A percentile compares a stretch with the other conserved stretches of the same genome.
Evolutionary conservation across 31 red algal genomes (phyloP).

Genomic region (Endocladia muricata): DNA sequence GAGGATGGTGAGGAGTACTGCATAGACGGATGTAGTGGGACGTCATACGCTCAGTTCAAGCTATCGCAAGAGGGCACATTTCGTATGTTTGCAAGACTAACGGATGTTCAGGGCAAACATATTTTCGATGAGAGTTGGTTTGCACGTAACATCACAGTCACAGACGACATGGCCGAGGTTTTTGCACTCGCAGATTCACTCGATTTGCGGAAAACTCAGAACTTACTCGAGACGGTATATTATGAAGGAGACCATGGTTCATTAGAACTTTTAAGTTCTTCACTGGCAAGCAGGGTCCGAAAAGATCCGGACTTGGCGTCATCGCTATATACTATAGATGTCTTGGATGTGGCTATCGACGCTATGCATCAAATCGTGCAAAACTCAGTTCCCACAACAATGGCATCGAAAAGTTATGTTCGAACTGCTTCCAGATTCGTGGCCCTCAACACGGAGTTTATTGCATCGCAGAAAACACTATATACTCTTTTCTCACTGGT

Average conservation of each 20-base stretch:
- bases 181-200: neutral
- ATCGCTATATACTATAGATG: neutral
- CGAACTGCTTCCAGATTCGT: slow-evolving; percentile 26
- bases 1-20: slow-evolving; percentile 47
- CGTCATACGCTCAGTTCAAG: slow-evolving; percentile 30
- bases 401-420: slow-evolving; percentile 48
- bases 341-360: slow-evolving; percentile 25
- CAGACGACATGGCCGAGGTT: neutral
- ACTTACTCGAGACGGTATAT: neutral
- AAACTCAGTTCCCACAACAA: slow-evolving; percentile 41
- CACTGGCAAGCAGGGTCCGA: neutral
- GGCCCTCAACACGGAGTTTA: slow-evolving; percentile 13
- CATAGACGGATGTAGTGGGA: slow-evolving; percentile 69
- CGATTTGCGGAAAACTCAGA: neutral
- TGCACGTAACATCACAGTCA: slow-evolving; percentile 13
- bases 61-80: slow-evolving; percentile 38
- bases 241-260: slow-evolving; percentile 47
- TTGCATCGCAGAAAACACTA: slow-evolving; percentile 12
- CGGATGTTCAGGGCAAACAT: slow-evolving; percentile 30
- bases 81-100: slow-evolving; percentile 34
- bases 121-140: slow-evolving; percentile 52
- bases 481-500: slow-evolving; percentile 32
- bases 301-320: neutral
- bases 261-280: slow-evolving; percentile 26
- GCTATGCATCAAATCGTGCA: slow-evolving; percentile 28